Conservation (phyloP, 2,329 filamentous ascomycete genomes). For the Fusarium phyllophilum region DNA sequence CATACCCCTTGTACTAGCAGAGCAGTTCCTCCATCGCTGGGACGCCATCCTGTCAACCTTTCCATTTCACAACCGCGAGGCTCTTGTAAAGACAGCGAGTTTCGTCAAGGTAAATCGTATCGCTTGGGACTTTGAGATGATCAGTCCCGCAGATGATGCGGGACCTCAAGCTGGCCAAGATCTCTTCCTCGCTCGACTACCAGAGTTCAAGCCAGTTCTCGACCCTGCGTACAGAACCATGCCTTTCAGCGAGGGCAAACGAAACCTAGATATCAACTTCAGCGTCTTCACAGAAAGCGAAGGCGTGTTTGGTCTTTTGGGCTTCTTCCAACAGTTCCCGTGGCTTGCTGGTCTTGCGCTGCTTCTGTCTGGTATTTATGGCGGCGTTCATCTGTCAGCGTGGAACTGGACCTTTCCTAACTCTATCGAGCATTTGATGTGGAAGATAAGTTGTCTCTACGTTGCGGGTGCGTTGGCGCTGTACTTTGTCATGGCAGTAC, state of each 20-base stretch:
- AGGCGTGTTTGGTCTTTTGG: background rate
- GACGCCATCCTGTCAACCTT: background rate
- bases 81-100: background rate
- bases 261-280: constrained; percentile 2
- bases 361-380: constrained; percentile 1
- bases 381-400: background rate
- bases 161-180: constrained; percentile 1
- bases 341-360: constrained; percentile 7
- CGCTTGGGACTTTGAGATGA: background rate
- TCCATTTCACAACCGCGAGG: background rate
- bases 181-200: constrained; percentile 1
- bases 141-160: background rate
- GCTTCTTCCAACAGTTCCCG: constrained; percentile 2
- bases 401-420: constrained; percentile 10
- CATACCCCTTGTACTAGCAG: background rate
- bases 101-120: background rate
- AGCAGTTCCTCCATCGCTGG: constrained; percentile 3
- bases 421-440: background rate
- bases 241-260: constrained; percentile 7
- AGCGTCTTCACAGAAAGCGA: constrained; percentile 6
- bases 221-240: constrained; percentile 8
- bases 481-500: background rate
- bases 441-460: background rate
- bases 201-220: background rate
- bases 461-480: background rate